A percentile compares a stretch with the other conserved stretches of the same genome.
Evolutionary conservation across 805 yeast genomes (phyloP).

Genomic region (Wickerhamiella kazuoi): DNA sequence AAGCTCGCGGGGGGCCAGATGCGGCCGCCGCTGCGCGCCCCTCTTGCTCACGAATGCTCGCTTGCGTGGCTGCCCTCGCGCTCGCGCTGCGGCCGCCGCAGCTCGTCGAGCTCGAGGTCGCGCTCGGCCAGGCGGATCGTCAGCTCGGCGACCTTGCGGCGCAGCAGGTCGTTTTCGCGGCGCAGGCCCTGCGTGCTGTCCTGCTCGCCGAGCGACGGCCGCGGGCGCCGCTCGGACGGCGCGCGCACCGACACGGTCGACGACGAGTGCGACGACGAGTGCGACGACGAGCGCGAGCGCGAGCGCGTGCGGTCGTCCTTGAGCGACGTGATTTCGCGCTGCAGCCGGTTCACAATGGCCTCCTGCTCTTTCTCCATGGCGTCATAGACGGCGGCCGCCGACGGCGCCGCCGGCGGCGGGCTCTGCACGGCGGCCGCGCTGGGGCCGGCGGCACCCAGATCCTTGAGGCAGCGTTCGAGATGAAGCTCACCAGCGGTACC

Average conservation of each 20-base stretch:
- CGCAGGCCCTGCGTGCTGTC: slow-evolving; percentile 7
- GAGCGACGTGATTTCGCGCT: slow-evolving; percentile 39
- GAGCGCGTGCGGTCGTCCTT: slow-evolving; percentile 26
- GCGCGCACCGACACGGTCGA: slow-evolving; percentile 13
- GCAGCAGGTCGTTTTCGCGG: slow-evolving; percentile 11
- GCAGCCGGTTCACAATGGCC: slow-evolving; percentile 48
- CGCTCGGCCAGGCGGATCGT: slow-evolving; percentile 8
- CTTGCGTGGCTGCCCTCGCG: too few species aligned
- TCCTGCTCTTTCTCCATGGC: slow-evolving; percentile 57
- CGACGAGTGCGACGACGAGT: slow-evolving; percentile 17
- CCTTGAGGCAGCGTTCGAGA: slow-evolving; percentile 84
- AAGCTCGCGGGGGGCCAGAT: neutral
- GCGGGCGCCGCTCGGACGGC: slow-evolving; percentile 9
- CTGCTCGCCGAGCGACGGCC: slow-evolving; percentile 5
- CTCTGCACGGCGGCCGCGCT: neutral
- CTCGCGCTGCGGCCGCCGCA: too few species aligned
- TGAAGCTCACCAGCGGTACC: slow-evolving; percentile 96
- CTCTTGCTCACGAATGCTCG: neutral
- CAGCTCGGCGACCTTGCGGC: slow-evolving; percentile 10
- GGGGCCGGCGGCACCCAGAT: slow-evolving; percentile 26
- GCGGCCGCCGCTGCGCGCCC: neutral
- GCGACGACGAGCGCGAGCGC: slow-evolving; percentile 16
- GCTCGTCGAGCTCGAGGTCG: slow-evolving; percentile 5
- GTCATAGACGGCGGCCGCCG: slow-evolving; percentile 17
- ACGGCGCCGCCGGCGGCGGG: neutral